Conservation (phyloP, 1,139 yeast genomes). For the Tardiomyces depauwii region DNA sequence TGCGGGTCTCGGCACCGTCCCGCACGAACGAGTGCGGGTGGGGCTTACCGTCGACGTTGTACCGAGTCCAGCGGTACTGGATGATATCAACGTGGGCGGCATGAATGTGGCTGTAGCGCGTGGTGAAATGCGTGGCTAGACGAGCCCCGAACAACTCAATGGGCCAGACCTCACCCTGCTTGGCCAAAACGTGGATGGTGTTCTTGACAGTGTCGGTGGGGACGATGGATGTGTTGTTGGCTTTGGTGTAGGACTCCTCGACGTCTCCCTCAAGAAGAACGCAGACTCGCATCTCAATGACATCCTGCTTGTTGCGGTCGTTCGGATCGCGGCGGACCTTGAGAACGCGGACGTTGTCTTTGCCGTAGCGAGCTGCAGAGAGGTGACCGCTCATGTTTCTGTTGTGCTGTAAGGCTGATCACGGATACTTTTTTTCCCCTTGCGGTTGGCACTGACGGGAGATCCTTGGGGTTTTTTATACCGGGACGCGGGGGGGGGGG, state of each 20-base stretch:
- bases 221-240: slow-evolving; percentile 78
- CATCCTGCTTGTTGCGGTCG: slow-evolving; percentile 63
- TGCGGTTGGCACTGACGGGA: no score
- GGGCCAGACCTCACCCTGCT: slow-evolving; percentile 69
- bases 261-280: slow-evolving; percentile 68
- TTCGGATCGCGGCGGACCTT: slow-evolving; percentile 70
- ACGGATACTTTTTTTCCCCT: no score
- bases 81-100: slow-evolving; percentile 56
- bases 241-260: slow-evolving; percentile 70
- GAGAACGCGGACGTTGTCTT: slow-evolving; percentile 81
- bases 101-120: slow-evolving; percentile 63
- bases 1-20: slow-evolving; percentile 74
- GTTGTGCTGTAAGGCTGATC: no score
- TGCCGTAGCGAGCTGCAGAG: slow-evolving; percentile 62
- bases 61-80: slow-evolving; percentile 74
- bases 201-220: slow-evolving; percentile 94
- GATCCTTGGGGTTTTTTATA: no score
- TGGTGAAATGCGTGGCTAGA: slow-evolving; percentile 67
- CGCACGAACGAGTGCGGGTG: slow-evolving; percentile 79
- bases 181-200: slow-evolving; percentile 73
- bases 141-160: slow-evolving; percentile 83
- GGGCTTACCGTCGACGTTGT: slow-evolving; percentile 55
- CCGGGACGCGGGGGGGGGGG: no score
- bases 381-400: slow-evolving; percentile 8
- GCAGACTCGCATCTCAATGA: slow-evolving; percentile 73